Evolutionary conservation across 208 protist genomes (phyloP), one percentile per base, ranked within the genome.

Genomic region (Blastocrithidia nonstop): DNA sequence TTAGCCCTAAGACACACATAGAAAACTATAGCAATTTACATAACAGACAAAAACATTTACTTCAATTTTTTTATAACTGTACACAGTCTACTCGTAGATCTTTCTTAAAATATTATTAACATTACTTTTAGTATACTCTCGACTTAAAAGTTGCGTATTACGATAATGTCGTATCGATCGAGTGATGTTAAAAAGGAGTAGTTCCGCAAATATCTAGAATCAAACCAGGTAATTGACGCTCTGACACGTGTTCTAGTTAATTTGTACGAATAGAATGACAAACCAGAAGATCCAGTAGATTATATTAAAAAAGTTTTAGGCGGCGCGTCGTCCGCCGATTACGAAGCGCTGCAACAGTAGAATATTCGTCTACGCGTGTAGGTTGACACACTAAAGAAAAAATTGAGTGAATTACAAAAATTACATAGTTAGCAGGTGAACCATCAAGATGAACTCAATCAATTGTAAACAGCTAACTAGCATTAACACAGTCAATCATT

Each of bases 131-230:
- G 19, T 6, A 44, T 50, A 19, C 31, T 4, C 6, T 5, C 17
- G 15, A 45, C 19, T n/a, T 35, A 25, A 36, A 45, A 21, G 17
- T 23, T 21, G 6, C 15, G 17, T 4, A 20, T 6, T 7, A 9
- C 2, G 3, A 8, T 11, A 25, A 95, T 93, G 87, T 84, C 87
- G 3, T 95, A 93, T 65, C 77, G 80, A 20, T 92, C 87, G 31
- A 89, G 79, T 45, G 87, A 95, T 43, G 72, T 81, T 3, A 95
- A 95, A 65, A 95, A 95, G 77, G 88, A 95, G 53, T 85, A 95
- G 62, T 95, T 95, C 61, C 85, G 88, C 42, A 93, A 90, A 59
- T 95, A 95, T 53, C 72, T 95, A 21, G 88, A 95, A 57, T 68
- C 79, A 2, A 90, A 72, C 11, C 80, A 91, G 23, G 88, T 95